Evolutionary conservation across 2,329 filamentous ascomycete species (phyloP), one percentile per base, ranked within the genome.

Genomic region (Aspergillus tubingensis): DNA sequence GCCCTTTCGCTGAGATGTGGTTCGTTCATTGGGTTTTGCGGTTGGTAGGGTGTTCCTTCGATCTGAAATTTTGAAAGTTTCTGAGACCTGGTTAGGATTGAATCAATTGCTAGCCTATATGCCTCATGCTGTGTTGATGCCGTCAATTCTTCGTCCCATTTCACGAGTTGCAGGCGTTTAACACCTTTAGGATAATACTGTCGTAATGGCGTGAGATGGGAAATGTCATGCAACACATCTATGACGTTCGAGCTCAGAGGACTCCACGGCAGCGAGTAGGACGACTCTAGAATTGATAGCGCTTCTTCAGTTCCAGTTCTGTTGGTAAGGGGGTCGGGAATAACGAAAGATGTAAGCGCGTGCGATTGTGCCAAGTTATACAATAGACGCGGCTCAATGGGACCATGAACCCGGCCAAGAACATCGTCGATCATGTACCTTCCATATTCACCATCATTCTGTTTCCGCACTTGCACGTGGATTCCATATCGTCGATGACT

Each of bases 301-400:
- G 85, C 82, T 69, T 89, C 86, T 66, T 90, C 87, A 0, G 80
- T 82, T 0, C 88, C 88, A 0, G 86, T 89, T 0, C 81, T 77
- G 0, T 79, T 74, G 0, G 86, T 89, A 0, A 90, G 76, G 0
- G 77, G 72, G 66, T 90, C 88, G 0, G 84, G 81, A 0, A 89
- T 38, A 0, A 81, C 66, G 32, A 82, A 85, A 0, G 87, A 87
- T 0, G 88, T 90, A 4, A 81, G 72, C 0, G 87, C 88, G 67
- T 91, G 88, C 1, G 86, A 70, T 3, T 81, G 71, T 0, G 86
- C 86, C 65, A 87, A 88, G 1, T 76, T 76, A 58, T 86, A 87
- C 0, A 86, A 72, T 0, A 87, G 71, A 0, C 69, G 69, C 0
- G 84, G 84, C 49, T 89, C 87, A 0, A 83, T 75, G 0, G 86